Evolutionary conservation across 2,329 filamentous ascomycete species (phyloP).

Genomic region (Sporothrix brunneoviolacea): DNA sequence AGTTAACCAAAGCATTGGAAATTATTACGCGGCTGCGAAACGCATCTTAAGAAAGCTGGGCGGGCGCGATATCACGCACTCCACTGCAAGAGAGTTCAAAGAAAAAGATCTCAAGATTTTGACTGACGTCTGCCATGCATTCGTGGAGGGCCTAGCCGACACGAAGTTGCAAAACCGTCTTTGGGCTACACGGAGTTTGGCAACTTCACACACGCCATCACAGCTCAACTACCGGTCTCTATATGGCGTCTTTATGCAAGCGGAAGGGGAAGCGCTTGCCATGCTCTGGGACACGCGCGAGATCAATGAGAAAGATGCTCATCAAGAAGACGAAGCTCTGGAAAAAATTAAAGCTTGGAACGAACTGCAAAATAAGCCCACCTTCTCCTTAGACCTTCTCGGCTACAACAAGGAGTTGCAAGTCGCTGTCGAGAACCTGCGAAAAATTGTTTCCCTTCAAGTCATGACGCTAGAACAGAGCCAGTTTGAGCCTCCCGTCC

Average conservation of each 20-base stretch:
- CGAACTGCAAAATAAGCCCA: conserved; percentile 31
- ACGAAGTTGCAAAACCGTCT: conserved; percentile 39
- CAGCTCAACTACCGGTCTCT: conserved; percentile 40
- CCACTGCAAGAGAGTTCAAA: conserved; percentile 38
- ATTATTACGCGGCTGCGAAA: conserved; percentile 45
- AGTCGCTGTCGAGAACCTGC: conserved; percentile 39
- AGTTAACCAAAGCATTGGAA: conserved; percentile 33
- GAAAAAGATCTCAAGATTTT: conserved; percentile 41
- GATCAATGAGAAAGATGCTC: conserved; percentile 29
- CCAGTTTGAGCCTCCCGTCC: conserved; percentile 42
- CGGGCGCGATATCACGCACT: conserved; percentile 43
- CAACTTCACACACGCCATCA: conserved; percentile 25
- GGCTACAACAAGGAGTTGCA: conserved; percentile 49
- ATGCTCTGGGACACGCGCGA: conserved; percentile 38
- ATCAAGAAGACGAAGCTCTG: conserved; percentile 31
- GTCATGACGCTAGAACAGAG: conserved; percentile 47
- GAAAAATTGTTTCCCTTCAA: conserved; percentile 46
- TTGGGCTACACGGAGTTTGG: conserved; percentile 40
- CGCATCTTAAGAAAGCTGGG: conserved; percentile 42
- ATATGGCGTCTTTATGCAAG: conserved; percentile 44
- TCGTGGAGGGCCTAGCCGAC: conserved; percentile 48
- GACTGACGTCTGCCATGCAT: conserved; percentile 45
- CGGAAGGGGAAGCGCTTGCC: conserved; percentile 50
- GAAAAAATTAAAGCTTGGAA: conserved; percentile 40
- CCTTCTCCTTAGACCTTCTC: conserved; percentile 41